Conservation (phyloP, 441 rosid species). For the Sinapis alba region DNA sequence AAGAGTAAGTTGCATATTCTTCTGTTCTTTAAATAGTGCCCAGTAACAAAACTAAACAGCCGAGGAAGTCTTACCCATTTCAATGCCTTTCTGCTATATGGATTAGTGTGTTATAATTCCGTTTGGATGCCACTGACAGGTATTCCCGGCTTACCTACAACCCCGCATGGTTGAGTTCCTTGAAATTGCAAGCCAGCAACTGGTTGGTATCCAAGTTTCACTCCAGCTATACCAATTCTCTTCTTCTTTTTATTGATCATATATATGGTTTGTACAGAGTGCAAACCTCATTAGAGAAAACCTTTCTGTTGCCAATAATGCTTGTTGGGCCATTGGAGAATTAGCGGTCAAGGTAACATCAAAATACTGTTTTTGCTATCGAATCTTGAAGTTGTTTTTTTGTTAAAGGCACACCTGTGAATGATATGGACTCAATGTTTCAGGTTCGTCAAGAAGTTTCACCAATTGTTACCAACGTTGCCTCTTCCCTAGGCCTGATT, state of each 20-base stretch:
- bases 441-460: conserved; percentile 95
- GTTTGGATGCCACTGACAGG: conserved; percentile 48
- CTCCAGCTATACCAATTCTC: conserved; percentile 10
- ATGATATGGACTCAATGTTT: conserved; percentile 27
- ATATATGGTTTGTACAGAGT: conserved; percentile 53
- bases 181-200: conserved; percentile 85
- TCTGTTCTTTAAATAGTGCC: not conserved
- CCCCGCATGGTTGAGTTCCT: conserved; percentile 77
- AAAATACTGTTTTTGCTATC: not conserved
- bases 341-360: conserved; percentile 81
- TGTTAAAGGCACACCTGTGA: conserved; percentile 19
- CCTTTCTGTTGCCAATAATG: conserved; percentile 93
- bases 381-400: not conserved
- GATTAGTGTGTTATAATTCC: conserved; percentile 3
- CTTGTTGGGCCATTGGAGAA: conserved; percentile 99
- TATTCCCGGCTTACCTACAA: conserved; percentile 76
- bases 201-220: conserved; percentile 56
- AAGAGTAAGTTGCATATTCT: conserved; percentile 56
- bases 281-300: conserved; percentile 70
- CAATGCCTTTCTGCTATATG: not conserved
- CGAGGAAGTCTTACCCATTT: not conserved
- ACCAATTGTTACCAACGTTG: conserved; percentile 79
- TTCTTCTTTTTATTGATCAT: conserved; percentile 24
- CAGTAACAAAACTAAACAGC: not conserved
- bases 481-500: conserved; percentile 75